Base-by-base conservation (phyloP, 2,329 filamentous ascomycete genomes). In the Fusarium sp. region DNA sequence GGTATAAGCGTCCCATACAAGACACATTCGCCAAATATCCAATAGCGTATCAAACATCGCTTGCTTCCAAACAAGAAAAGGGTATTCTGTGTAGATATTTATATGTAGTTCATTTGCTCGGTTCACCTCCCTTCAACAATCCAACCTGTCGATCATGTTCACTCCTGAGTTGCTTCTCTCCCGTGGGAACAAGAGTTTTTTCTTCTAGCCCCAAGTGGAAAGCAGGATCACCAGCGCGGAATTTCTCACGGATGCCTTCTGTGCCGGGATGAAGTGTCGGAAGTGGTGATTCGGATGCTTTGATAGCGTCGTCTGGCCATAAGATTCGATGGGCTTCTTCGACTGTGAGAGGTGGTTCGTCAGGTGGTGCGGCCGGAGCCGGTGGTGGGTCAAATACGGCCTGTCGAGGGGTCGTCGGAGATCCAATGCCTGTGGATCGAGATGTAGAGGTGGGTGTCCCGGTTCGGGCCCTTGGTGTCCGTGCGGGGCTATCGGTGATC, bases 281-380 rank as follows among this genome's bases (percentile, higher is more conserved):
- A 11, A 57, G 42, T 0, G 65, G 28, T 39, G 61, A 44, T 26
- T 67, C 42, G 11, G 65, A 65, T n/a, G 72, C 67, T 41, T 69
- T 39, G 1, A 76, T 65, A 1, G 67, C 61, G 4, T 72, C 65
- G 7, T 81, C 78, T 2, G 80, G 79, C 81, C 81, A 82, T 2
- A 83, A 67, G 19, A 83, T 82, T 34, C 76, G 74, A 4, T 72
- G 72, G 4, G 81, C 81, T 52, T 82, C 80, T 39, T 82, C 80
- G 4, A 79, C 77, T 6, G 81, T 82, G 71, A 82, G 77, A 1
- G 77, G 78, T 7, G 77, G 68, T 41, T 79, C 77, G 16, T 77
- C 74, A 2, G 69, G 51, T 3, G 71, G 65, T 1, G 51, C 26
- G 16, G 34, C 11, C 8, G 62, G 56, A n/a, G 57, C 51, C 12